phyloP scores from a whole-genome alignment of 2,329 filamentous ascomycete genomes.

The Nigrospora osmanthi region DNA sequence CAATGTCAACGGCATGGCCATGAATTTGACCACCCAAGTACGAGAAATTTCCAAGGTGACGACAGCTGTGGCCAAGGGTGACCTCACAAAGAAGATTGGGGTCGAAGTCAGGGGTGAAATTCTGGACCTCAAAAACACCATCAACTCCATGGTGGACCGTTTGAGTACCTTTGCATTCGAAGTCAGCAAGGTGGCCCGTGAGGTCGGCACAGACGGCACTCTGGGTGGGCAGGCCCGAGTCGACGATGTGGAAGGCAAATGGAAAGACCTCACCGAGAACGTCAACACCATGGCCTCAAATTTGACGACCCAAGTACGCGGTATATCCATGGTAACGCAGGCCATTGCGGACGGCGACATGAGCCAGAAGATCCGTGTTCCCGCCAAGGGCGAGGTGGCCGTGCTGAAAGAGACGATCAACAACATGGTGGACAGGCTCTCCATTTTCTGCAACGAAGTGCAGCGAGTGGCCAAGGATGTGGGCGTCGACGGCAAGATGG shows the following conservation, averaged over 20 bases:
- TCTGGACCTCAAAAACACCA: conserved; percentile 88
- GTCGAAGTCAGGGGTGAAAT: conserved; percentile 94
- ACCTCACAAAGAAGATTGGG: conserved; percentile 92
- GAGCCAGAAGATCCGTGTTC: conserved; percentile 91
- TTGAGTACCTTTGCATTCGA: conserved; percentile 93
- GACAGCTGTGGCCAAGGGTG: conserved; percentile 87
- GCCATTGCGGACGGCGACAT: conserved; percentile 94
- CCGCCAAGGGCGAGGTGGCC: conserved; percentile 90
- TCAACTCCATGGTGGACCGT: conserved; percentile 98
- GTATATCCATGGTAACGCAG: conserved; percentile 89
- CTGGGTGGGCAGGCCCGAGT: conserved; percentile 90
- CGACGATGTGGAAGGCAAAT: conserved; percentile 93
- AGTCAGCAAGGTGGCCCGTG: conserved; percentile 88
- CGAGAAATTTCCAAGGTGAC: conserved; percentile 96
- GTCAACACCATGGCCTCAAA: conserved; percentile 72
- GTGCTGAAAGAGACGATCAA: conserved; percentile 95
- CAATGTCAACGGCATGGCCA: conserved; percentile 94
- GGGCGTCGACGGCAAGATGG: conserved; percentile 97
- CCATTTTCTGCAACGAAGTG: conserved; percentile 93
- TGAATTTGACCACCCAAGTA: conserved; percentile 95
- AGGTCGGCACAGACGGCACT: conserved; percentile 93
- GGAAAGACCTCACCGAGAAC: conserved; percentile 92
- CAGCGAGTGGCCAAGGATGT: conserved; percentile 95
- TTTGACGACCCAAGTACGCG: conserved; percentile 69
- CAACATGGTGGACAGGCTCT: conserved; percentile 94